Evolutionary conservation across 371 early-diverging fungal species (phyloP), one percentile per base, ranked within the genome.

Genomic region (Mucor lusitanicus): DNA sequence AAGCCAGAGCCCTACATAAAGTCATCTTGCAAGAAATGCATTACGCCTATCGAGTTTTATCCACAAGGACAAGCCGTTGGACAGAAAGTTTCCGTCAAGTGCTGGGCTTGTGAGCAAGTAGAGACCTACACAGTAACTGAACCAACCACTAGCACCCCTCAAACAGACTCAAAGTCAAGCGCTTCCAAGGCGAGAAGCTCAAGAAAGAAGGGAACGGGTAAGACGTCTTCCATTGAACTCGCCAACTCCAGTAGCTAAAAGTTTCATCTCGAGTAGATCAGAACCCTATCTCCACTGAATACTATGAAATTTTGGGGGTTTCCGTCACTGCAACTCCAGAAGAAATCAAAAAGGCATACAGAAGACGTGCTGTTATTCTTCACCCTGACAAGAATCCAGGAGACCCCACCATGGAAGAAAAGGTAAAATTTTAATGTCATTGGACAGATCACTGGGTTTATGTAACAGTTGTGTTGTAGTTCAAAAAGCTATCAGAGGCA

Each of bases 291-390:
- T 89, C 91, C 17, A 84, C 83, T 35, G 90, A 94, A 72, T 80
- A 92, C 74, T 97, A 99, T 74, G 96, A 97, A 64, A 72, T 95
- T 42, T 87, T 99, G 15, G 95, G 91, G 19, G 92, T 99, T n/a
- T 55, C 84, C 9, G 77, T 88, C 6, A 80, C 85, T 15, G 99
- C 99, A 27, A 91, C 95, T 6, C 86, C 90, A 32, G 86, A 87
- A 17, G 94, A 95, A 61, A 97, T 99, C 65, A 97, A 97, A 74
- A 97, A 97, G 76, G 93, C 93, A 32, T 99, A 97, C 83, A 94
- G 96, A 68, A 85, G 88, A 61, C 81, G 91, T 69, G 97, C 97
- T 8, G 88, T 97, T 63, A 93, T 94, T 79, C 96, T 87, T 74
- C 99, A 99, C 78, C 99, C 95, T 15, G 98, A 98, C 81, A 97